Conservation (phyloP, 352 stramenopile species). For the Phytophthora capsici region DNA sequence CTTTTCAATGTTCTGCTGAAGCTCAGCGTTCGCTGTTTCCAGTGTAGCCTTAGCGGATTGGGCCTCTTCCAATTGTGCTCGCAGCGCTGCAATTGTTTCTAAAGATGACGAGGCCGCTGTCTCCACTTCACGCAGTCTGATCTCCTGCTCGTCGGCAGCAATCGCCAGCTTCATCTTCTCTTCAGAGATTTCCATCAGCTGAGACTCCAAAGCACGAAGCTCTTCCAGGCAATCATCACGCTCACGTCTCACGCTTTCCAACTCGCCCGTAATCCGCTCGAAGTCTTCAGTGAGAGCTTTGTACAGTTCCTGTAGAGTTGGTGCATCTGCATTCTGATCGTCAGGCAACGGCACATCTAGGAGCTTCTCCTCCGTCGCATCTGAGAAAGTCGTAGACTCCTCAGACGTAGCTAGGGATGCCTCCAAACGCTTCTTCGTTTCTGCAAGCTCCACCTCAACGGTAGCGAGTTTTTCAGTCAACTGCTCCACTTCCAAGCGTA, state of each 20-base stretch:
- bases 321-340: neutral
- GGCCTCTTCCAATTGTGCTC: conserved; percentile 20
- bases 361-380: neutral
- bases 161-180: conserved; percentile 49
- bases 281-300: conserved; percentile 29
- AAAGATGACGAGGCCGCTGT: conserved; percentile 12
- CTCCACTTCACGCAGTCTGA: conserved; percentile 26
- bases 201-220: conserved; percentile 49
- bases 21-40: conserved; percentile 30
- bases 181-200: conserved; percentile 60
- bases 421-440: conserved; percentile 20
- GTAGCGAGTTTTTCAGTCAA: conserved; percentile 19
- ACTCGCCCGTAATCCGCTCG: conserved; percentile 20
- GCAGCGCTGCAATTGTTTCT: conserved; percentile 17
- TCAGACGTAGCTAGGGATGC: neutral
- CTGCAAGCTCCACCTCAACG: conserved; percentile 18
- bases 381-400: neutral
- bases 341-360: neutral
- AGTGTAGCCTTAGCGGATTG: conserved; percentile 16
- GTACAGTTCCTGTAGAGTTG: conserved; percentile 12
- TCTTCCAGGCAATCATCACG: conserved; percentile 53
- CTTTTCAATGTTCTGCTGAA: conserved; percentile 30
- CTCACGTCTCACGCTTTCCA: conserved; percentile 44
- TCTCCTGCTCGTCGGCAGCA: conserved; percentile 19
- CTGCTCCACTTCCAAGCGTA: conserved; percentile 13